Base-by-base conservation (phyloP, 495 filamentous ascomycete species). In the Aspergillus nanangensis region DNA sequence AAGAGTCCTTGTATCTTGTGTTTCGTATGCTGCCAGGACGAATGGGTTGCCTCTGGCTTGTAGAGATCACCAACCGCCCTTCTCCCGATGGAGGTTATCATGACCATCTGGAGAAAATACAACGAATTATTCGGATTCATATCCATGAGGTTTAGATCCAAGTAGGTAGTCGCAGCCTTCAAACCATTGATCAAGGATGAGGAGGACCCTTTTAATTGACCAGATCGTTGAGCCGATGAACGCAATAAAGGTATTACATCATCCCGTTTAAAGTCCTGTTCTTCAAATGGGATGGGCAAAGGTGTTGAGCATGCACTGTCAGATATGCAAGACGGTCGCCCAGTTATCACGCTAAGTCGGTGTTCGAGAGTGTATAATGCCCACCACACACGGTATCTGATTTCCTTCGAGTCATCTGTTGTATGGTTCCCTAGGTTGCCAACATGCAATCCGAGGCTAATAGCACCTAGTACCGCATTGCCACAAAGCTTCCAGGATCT, bases 401-500 rank as follows among this genome's bases (percentile, higher is more conserved):
- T 69, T 45, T 82, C 79, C 43, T 76, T 79, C 21, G 79, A 74
- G 15, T 61, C 63, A 44, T 77, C 69, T 14, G 69, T 61, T 10
- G 78, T 66, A 17, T 64, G 63, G 4, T 55, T 52, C 17, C 71
- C 76, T 5, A 77, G 64, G 48, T 79, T 83, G 31, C 72, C 73
- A 25, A 84, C 58, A 56, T 86, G 78, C 29, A 87, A 55, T 4
- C 81, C 81, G n/a, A 85, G 66, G 8, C 74, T 70, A 43, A 81
- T 62, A 0, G 78, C 79, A 36, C 74, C 67, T 25, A 81, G 70
- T 24, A 84, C 61, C 7, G 79, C 77, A 55, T 77, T 66, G 13
- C 81, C 83, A 48, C 59, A 70, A 13, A 81, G 46, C 34, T 75
- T 78, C 80, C 81, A 86, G 37, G 82, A 74, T 51, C 82, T 85